Base-by-base conservation (phyloP, 495 filamentous ascomycete genomes). In the Thozetella sp. region DNA sequence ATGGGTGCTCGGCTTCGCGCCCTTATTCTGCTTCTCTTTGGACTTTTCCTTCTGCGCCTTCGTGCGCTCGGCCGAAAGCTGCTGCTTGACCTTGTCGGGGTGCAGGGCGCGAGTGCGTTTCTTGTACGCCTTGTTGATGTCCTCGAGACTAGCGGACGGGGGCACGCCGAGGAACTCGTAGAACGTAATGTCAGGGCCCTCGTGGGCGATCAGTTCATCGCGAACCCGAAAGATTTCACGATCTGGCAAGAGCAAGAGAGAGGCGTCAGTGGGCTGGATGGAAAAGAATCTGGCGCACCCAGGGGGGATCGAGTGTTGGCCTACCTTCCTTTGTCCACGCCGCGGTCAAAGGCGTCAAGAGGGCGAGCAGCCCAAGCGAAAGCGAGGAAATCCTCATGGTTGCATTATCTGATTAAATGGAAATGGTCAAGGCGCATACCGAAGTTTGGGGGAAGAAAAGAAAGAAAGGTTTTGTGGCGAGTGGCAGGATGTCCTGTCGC, bases 191-290 rank as follows among this genome's bases (percentile, higher is more conserved):
- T 90, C 89, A 53, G 79, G 56, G 25, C 93, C 96, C 76, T 98
- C 93, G 62, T 84, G 68, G 15, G 86, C 75, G 51, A 85, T 78
- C 40, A 99, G 76, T 67, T 98, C 96, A 77, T 97, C 92, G 62
- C 86, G 88, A 57, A 98, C 82, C 56, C 91, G 88, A 77, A 99
- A 99, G 76, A 99, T 98, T 78, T 99, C 95, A 68, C 94, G 90
- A 74, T 99, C 95, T 97, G 67, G 26, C 23, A 43, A 24, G 53
- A 56, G 34, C 57, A 55, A 45, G 45, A 51, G 17, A 22, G 40
- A 52, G 62, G 25, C 30, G 51, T 30, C 27, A 48, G 62, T 63
- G 46, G 59, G 50, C 26, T 46, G 40, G 24, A 17, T 23, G 37
- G 30, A 15, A 24, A 15, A 10, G 13, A 6, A 24, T n/a, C 0